Evolutionary conservation across 768 basidiomycete genomes (phyloP).

Genomic region (Exidia glandulosa): DNA sequence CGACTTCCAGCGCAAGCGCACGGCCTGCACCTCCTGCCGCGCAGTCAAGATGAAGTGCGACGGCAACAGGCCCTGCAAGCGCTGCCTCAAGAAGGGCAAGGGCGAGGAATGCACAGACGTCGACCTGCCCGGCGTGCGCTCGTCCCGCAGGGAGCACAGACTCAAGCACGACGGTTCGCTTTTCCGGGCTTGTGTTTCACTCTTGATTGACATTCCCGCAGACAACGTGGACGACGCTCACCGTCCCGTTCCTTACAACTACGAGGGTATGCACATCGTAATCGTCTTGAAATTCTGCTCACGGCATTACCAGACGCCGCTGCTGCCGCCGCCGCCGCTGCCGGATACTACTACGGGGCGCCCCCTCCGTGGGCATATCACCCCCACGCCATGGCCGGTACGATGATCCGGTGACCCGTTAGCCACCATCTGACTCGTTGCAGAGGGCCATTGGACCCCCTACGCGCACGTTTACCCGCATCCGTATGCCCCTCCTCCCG

Average conservation of each 20-base stretch:
- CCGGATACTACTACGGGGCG: background rate
- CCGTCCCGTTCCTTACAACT: background rate
- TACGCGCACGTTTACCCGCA: background rate
- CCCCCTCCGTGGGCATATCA: background rate
- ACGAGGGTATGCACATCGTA: background rate
- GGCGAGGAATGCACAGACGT: background rate
- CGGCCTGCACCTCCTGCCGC: background rate
- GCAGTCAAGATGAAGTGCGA: conserved; percentile 1
- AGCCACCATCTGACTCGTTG: background rate
- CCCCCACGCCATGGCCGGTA: background rate
- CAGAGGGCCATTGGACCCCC: background rate
- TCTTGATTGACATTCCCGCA: background rate
- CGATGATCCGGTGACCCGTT: background rate
- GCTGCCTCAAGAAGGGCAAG: conserved; percentile 1
- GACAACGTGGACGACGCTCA: background rate
- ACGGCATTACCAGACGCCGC: background rate
- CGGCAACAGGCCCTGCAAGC: background rate
- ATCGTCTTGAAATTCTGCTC: background rate
- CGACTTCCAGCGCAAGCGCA: background rate
- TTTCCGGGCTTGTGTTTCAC: background rate
- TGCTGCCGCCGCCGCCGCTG: background rate
- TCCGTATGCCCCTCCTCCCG: background rate
- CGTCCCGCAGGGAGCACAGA: background rate
- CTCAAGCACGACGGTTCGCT: background rate
- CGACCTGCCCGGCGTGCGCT: background rate